Conservation (phyloP, 2,329 filamentous ascomycete species). For the Emergomyces pasteurianus region DNA sequence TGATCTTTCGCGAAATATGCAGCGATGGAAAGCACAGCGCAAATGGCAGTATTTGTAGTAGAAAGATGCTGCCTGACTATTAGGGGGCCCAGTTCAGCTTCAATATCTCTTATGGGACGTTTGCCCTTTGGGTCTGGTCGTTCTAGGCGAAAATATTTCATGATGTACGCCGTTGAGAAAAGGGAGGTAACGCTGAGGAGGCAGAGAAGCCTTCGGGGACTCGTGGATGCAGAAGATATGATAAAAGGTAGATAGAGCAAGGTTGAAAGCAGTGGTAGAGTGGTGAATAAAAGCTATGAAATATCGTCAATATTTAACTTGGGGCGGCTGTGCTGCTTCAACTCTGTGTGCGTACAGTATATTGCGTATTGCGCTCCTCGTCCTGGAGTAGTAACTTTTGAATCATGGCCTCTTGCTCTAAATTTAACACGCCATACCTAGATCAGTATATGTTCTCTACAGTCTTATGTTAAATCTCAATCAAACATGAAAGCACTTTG, state of each 20-base stretch:
- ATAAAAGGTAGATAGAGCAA: slow-evolving; percentile 23
- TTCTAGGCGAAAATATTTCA: slow-evolving; percentile 21
- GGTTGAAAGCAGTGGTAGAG: slow-evolving; percentile 23
- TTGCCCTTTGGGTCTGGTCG: slow-evolving; percentile 20
- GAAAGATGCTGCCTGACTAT: slow-evolving; percentile 12
- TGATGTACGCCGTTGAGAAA: slow-evolving; percentile 26
- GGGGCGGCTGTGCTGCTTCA: no score
- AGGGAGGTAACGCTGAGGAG: slow-evolving; percentile 26
- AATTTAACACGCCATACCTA: background rate
- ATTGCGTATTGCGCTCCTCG: slow-evolving; percentile 28
- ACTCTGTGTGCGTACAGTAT: slow-evolving; percentile 22
- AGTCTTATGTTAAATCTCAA: background rate
- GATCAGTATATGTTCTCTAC: slow-evolving; percentile 1
- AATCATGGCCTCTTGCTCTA: slow-evolving; percentile 34
- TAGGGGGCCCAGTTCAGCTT: slow-evolving; percentile 8
- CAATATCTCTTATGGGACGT: slow-evolving; percentile 15
- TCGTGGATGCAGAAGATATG: slow-evolving; percentile 13
- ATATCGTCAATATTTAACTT: slow-evolving; percentile 7
- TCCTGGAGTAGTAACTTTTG: slow-evolving; percentile 24
- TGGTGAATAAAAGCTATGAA: slow-evolving; percentile 23
- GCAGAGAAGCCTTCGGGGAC: slow-evolving; percentile 17
- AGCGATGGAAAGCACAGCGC: slow-evolving; percentile 19
- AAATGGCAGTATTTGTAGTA: slow-evolving; percentile 19
- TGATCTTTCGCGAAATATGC: slow-evolving; percentile 14
- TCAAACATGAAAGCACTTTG: no score